Percentiles rank a stretch among this genome's conserved stretches.
Conservation (phyloP, 805 yeast genomes). For the Metschnikowia borealis region DNA sequence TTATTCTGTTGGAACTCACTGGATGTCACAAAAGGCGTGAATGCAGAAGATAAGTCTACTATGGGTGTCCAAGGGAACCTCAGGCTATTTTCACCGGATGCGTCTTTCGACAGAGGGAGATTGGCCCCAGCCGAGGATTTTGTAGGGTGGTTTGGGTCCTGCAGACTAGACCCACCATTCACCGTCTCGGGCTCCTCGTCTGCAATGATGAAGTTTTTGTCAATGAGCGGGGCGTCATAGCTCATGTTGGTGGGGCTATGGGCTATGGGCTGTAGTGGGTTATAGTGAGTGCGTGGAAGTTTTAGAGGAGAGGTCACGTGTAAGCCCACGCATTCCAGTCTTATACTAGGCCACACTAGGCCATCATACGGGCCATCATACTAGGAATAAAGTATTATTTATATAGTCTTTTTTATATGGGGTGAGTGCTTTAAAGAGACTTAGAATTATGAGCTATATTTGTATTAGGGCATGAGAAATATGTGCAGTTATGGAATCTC, state of each 20-base stretch:
- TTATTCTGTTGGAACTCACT: constrained; percentile 10
- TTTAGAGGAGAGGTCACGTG: neutral
- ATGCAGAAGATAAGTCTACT: constrained; percentile 17
- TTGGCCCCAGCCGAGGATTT: neutral
- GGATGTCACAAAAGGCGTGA: constrained; percentile 16
- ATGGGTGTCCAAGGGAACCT: constrained; percentile 15
- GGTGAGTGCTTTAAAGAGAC: too few species aligned
- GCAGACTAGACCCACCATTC: neutral
- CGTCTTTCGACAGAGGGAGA: neutral
- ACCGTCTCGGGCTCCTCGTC: constrained; percentile 23
- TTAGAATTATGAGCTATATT: too few species aligned
- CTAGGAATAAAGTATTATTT: too few species aligned
- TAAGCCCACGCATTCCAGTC: too few species aligned
- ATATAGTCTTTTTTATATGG: too few species aligned
- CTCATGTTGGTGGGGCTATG: neutral
- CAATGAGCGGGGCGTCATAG: neutral
- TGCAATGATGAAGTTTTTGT: constrained; percentile 29
- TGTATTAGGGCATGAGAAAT: too few species aligned
- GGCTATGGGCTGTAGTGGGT: neutral
- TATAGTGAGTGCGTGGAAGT: neutral
- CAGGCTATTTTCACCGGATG: neutral
- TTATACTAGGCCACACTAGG: too few species aligned
- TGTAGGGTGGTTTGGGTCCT: neutral
- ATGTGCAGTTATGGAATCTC: too few species aligned
- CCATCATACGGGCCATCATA: too few species aligned